Evolutionary conservation across 805 yeast genomes (phyloP).

Genomic region (Candida chilensis): DNA sequence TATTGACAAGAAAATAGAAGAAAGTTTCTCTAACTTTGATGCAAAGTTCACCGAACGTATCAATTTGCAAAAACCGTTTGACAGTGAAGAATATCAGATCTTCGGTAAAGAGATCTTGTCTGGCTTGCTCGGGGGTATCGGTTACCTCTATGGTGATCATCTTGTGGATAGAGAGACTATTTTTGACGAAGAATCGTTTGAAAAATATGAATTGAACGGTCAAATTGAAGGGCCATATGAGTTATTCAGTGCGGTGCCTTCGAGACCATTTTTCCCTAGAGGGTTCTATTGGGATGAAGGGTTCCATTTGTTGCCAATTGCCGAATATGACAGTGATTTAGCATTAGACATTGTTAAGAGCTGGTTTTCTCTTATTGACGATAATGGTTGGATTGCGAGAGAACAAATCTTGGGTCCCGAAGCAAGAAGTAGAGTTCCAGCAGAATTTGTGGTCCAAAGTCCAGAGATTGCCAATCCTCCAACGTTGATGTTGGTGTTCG

Average conservation of each 20-base stretch:
- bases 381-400: conserved; percentile 93
- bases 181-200: conserved; percentile 64
- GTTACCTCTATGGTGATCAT: conserved; percentile 80
- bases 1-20: conserved; percentile 22
- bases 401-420: conserved; percentile 92
- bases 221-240: conserved; percentile 68
- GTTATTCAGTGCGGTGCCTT: conserved; percentile 79
- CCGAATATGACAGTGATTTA: conserved; percentile 77
- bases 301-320: conserved; percentile 76
- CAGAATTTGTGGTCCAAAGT: conserved; percentile 74
- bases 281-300: conserved; percentile 99
- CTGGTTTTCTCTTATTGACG: conserved; percentile 84
- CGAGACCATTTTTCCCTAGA: conserved; percentile 90
- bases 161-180: conserved; percentile 67
- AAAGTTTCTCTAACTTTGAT: conserved; percentile 30
- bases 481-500: conserved; percentile 70
- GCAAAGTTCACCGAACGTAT: conserved; percentile 42
- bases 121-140: conserved; percentile 82
- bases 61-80: conserved; percentile 46
- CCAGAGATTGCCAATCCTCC: conserved; percentile 95
- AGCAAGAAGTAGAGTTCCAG: conserved; percentile 81
- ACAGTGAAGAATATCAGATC: conserved; percentile 23
- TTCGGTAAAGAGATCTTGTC: conserved; percentile 80
- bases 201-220: conserved; percentile 41
- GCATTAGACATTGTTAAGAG: conserved; percentile 73